Evolutionary conservation across 2,329 filamentous ascomycete genomes (phyloP), one percentile per base, ranked within the genome.

Genomic region (Clarireedia homoeocarpa): DNA sequence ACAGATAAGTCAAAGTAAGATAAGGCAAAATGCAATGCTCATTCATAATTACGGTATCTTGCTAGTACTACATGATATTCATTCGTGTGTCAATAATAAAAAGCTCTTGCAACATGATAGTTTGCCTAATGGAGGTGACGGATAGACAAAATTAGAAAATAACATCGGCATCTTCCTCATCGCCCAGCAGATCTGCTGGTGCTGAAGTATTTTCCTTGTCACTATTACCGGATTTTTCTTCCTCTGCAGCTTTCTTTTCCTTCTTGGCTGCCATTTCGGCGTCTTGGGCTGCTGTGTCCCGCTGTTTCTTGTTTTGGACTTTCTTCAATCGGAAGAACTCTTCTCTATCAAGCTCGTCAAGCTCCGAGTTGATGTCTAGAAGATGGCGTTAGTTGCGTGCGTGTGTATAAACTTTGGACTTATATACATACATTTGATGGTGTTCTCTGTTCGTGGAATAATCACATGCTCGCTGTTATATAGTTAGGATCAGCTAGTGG

Each of bases 281-380:
- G 65, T 91, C 87, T 48, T 82, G 79, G 10, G 78, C 83, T 10
- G 86, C 88, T 34, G 77, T 85, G 65, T 91, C 88, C 66, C 87
- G 78, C 71, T 91, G 86, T 71, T 92, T 92, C 76, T 92, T 92
- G 71, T 82, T 82, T 48, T 89, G 88, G 38, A 92, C 88, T 78
- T 99, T 99, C 76, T 99, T 99, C 69, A 99, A 74, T 63, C 94
- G 81, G 74, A 96, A 99, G 72, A 99, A 99, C 71, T 99, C 94
- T 71, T 97, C 94, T 77, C 94, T 84, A 73, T 97, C 95, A 51
- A 99, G 79, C 74, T 99, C 94, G 70, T 99, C 94, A 15, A 99
- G 82, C 71, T 99, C 94, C 1, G 92, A 96, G 75, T 97, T 97
- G 79, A 97, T 97, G 69, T 97, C 84, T 87, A 57, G 5, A 44